Percentiles rank a stretch among this genome's conserved stretches.
Evolutionary conservation across 2,329 filamentous ascomycete species (phyloP).

Genomic region (Sarocladiaceae sp.): DNA sequence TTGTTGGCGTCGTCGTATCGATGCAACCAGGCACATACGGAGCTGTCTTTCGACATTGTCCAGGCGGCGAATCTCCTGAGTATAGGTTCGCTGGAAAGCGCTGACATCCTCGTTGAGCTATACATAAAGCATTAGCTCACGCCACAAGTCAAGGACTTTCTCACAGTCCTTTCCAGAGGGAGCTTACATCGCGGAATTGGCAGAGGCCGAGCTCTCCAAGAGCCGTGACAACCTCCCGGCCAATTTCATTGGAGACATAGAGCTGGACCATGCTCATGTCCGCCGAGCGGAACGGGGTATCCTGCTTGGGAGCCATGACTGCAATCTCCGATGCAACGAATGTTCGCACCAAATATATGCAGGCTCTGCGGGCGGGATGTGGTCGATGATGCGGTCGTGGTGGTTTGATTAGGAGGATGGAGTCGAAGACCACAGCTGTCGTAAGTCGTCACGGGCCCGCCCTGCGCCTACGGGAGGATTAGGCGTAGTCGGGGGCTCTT

Average conservation of each 20-base stretch:
- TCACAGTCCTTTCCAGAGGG: neutral
- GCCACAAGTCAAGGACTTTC: neutral
- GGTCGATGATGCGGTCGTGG: slow-evolving; percentile 17
- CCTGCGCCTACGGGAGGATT: neutral
- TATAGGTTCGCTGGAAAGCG: slow-evolving; percentile 96
- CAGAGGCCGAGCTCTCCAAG: slow-evolving; percentile 93
- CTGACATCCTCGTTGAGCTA: slow-evolving; percentile 90
- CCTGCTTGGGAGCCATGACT: slow-evolving; percentile 63
- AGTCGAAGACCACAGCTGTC: slow-evolving; percentile 1
- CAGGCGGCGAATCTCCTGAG: slow-evolving; percentile 92
- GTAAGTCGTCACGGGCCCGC: slow-evolving; percentile 6
- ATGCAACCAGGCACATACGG: slow-evolving; percentile 54
- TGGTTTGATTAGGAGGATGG: slow-evolving; percentile 2
- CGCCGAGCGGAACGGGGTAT: slow-evolving; percentile 99
- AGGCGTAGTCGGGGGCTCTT: neutral
- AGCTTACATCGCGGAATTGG: slow-evolving; percentile 90
- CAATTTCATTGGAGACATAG: slow-evolving; percentile 98
- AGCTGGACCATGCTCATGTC: slow-evolving; percentile 99
- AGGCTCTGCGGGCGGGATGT: slow-evolving; percentile 21
- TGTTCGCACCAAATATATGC: slow-evolving; percentile 21
- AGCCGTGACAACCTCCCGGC: slow-evolving; percentile 93
- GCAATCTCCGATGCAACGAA: slow-evolving; percentile 18
- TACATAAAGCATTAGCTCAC: neutral
- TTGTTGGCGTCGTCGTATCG: neutral
- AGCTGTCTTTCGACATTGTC: slow-evolving; percentile 98